Conservation (phyloP, 192 early-diverging fungal species). For the Thoreauomyces humboldtii region DNA sequence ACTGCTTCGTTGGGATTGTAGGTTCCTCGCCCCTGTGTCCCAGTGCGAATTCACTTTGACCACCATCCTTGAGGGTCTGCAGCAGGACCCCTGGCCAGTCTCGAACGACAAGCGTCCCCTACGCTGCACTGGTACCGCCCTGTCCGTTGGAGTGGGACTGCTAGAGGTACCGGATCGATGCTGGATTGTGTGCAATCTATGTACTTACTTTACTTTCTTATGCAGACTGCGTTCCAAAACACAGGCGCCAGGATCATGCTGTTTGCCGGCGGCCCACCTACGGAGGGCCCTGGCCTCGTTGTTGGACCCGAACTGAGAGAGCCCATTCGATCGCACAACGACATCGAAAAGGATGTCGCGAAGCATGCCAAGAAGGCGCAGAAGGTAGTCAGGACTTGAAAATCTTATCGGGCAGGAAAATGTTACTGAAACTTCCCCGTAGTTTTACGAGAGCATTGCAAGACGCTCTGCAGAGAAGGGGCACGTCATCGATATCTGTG, state of each 20-base stretch:
- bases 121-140: conserved; percentile 92
- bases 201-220: not conserved
- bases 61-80: conserved; percentile 91
- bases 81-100: conserved; percentile 97
- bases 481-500: conserved; percentile 94
- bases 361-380: conserved; percentile 90
- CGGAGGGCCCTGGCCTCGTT: conserved; percentile 94
- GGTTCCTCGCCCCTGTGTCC: conserved; percentile 88
- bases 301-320: conserved; percentile 90
- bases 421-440: no score
- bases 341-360: conserved; percentile 92
- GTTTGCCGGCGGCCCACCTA: conserved; percentile 88
- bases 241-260: conserved; percentile 90
- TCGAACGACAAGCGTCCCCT: conserved; percentile 84
- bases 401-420: no score
- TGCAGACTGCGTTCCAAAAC: conserved; percentile 82
- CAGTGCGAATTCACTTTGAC: conserved; percentile 97
- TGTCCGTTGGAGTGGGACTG: conserved; percentile 87
- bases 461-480: conserved; percentile 85
- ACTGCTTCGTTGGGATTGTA: conserved; percentile 18
- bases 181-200: not conserved
- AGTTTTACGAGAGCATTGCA: conserved; percentile 90
- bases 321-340: conserved; percentile 95
- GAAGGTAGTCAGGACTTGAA: no score
- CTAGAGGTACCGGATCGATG: conserved; percentile 68